Percentiles rank a stretch among this genome's conserved stretches.
Conservation (phyloP, 1,284 basidiomycete species). For the Sporisorium scitamineum region DNA sequence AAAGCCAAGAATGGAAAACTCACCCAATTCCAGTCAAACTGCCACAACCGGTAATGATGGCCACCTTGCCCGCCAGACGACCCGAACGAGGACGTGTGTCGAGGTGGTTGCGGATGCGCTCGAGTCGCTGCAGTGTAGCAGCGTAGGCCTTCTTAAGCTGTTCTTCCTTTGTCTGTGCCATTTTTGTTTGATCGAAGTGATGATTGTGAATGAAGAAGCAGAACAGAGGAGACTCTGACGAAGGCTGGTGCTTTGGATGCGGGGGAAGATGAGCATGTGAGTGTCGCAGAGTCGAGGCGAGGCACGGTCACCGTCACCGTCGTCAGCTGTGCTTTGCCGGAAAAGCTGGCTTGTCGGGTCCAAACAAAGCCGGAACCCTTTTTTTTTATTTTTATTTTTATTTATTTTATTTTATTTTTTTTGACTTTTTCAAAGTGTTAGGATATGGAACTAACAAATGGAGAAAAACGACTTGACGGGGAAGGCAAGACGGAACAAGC, state of each 20-base stretch:
- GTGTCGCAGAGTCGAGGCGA: too few relatives aligned
- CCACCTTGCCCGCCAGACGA: slow-evolving; percentile 83
- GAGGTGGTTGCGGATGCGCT: slow-evolving; percentile 80
- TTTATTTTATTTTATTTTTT: too few relatives aligned
- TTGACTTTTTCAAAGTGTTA: background rate
- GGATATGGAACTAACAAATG: background rate
- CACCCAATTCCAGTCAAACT: slow-evolving; percentile 64
- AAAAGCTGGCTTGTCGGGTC: background rate
- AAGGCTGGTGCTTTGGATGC: too few relatives aligned
- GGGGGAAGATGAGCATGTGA: background rate
- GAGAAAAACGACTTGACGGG: background rate
- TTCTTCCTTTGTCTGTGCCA: slow-evolving; percentile 35
- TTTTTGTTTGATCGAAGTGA: background rate
- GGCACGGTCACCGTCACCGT: background rate
- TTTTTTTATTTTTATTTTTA: too few relatives aligned
- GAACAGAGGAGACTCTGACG: too few relatives aligned
- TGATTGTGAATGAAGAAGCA: background rate
- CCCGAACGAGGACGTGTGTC: slow-evolving; percentile 73
- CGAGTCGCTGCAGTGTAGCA: slow-evolving; percentile 71
- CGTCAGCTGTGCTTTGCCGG: background rate
- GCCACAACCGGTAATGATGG: slow-evolving; percentile 81
- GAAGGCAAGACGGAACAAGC: background rate
- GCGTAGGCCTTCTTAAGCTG: slow-evolving; percentile 51
- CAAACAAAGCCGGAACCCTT: slow-evolving; percentile 2
- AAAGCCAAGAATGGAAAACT: background rate